A percentile compares a stretch with the other conserved stretches of the same genome.
Conservation (phyloP, 2,329 filamentous ascomycete genomes). For the Sporothrix humicola region DNA sequence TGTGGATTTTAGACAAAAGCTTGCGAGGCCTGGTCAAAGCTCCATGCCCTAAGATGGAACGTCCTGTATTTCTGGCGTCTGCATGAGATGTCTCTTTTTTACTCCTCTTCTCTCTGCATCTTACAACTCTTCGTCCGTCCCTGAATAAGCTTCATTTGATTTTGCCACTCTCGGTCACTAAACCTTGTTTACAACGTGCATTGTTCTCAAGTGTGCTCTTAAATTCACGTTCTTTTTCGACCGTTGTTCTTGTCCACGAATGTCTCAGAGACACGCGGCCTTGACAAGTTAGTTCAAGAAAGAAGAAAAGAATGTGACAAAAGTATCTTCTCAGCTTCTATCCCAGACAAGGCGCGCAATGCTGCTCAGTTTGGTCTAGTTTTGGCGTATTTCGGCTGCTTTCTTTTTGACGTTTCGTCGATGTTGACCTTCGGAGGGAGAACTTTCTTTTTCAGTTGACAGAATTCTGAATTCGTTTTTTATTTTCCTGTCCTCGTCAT, state of each 20-base stretch:
- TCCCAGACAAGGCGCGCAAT: constrained; percentile 31
- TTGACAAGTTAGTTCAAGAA: neutral
- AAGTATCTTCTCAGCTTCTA: too few relatives aligned
- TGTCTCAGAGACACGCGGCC: constrained; percentile 1
- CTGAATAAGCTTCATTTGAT: constrained; percentile 1
- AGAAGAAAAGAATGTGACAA: neutral
- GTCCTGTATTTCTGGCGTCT: neutral
- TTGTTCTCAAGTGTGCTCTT: neutral
- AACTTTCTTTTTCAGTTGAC: neutral
- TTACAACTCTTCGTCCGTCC: neutral
- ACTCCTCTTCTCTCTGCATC: too few relatives aligned
- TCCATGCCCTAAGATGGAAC: neutral
- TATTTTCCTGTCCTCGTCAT: neutral
- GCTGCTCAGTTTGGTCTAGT: constrained; percentile 31
- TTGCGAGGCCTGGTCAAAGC: too few relatives aligned
- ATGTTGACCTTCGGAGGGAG: neutral
- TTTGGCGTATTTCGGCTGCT: constrained; percentile 15
- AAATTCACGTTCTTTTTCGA: neutral
- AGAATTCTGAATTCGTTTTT: neutral
- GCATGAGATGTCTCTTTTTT: neutral
- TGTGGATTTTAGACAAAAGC: too few relatives aligned
- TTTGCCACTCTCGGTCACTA: constrained; percentile 17
- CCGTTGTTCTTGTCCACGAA: neutral
- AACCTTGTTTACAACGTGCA: neutral
- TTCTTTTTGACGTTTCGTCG: neutral